phyloP scores from a whole-genome alignment of 2,329 filamentous ascomycete genomes.

The Bipolaris cookei region DNA sequence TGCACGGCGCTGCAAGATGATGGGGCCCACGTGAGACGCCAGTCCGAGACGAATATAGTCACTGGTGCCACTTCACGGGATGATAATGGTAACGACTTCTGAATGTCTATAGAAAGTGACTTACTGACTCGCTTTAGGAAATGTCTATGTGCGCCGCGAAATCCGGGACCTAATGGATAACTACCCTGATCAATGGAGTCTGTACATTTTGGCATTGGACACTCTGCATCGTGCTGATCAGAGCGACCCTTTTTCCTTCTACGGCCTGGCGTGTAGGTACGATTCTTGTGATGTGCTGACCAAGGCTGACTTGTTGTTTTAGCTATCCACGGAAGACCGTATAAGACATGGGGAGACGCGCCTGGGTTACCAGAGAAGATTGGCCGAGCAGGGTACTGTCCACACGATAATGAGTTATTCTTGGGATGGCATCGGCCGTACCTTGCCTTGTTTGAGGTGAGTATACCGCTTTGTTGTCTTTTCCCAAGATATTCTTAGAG shows the following conservation, averaged over 20 bases:
- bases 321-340: slow-evolving; percentile 47
- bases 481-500: too few relatives aligned
- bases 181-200: slow-evolving; percentile 68
- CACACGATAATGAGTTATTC: slow-evolving; percentile 78
- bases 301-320: too few relatives aligned
- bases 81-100: slow-evolving; percentile 17
- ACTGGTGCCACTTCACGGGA: slow-evolving; percentile 30
- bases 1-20: slow-evolving; percentile 11
- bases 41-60: slow-evolving; percentile 20
- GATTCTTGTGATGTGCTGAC: background rate
- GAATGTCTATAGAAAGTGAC: accelerated
- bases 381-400: slow-evolving; percentile 68
- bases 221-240: slow-evolving; percentile 73
- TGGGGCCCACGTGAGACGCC: background rate
- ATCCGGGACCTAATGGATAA: slow-evolving; percentile 69
- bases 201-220: slow-evolving; percentile 76
- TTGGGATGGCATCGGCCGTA: slow-evolving; percentile 88
- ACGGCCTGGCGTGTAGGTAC: slow-evolving; percentile 72
- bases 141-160: slow-evolving; percentile 62
- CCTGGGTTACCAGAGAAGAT: slow-evolving; percentile 43
- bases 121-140: slow-evolving; percentile 28
- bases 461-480: background rate
- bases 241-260: slow-evolving; percentile 71
- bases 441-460: slow-evolving; percentile 66
- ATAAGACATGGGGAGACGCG: slow-evolving; percentile 46